Percentiles rank a stretch among this genome's conserved stretches.
Conservation (phyloP, 2,329 filamentous ascomycete genomes). For the Monosporascus sp. region DNA sequence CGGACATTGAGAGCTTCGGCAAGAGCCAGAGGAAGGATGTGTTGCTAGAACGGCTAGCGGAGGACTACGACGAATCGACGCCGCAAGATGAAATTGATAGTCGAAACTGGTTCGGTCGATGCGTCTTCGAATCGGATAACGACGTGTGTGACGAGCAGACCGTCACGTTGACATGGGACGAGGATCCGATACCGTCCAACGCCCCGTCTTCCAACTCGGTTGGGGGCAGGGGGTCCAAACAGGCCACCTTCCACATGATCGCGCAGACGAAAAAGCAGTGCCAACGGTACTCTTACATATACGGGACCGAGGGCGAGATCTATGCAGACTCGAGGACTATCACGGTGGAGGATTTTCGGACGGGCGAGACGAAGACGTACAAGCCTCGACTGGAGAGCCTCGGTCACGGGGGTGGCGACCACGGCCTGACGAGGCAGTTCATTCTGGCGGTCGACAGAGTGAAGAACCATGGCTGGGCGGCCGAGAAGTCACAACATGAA, state of each 20-base stretch:
- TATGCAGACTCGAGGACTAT: conserved; percentile 78
- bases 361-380: conserved; percentile 49
- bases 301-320: conserved; percentile 82
- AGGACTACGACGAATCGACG: conserved; percentile 50
- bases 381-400: conserved; percentile 56
- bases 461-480: conserved; percentile 62
- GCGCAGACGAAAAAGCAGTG: conserved; percentile 85
- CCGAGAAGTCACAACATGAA: conserved; percentile 66
- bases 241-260: conserved; percentile 89
- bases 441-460: conserved; percentile 76
- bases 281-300: conserved; percentile 77
- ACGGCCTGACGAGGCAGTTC: conserved; percentile 76
- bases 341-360: conserved; percentile 67
- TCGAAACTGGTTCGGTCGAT: conserved; percentile 83
- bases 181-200: conserved; percentile 45
- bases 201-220: conserved; percentile 14
- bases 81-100: conserved; percentile 42
- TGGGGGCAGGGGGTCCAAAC: conserved; percentile 64
- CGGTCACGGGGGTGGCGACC: conserved; percentile 72
- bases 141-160: conserved; percentile 90
- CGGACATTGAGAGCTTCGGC: conserved; percentile 80
- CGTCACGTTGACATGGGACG: conserved; percentile 84
- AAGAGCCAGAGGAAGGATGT: conserved; percentile 35
- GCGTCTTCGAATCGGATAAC: conserved; percentile 90
- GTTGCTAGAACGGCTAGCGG: conserved; percentile 30